Evolutionary conservation across 345 rosid species (phyloP), one percentile per base, ranked within the genome.

Genomic region (Eucalyptus melliodora): DNA sequence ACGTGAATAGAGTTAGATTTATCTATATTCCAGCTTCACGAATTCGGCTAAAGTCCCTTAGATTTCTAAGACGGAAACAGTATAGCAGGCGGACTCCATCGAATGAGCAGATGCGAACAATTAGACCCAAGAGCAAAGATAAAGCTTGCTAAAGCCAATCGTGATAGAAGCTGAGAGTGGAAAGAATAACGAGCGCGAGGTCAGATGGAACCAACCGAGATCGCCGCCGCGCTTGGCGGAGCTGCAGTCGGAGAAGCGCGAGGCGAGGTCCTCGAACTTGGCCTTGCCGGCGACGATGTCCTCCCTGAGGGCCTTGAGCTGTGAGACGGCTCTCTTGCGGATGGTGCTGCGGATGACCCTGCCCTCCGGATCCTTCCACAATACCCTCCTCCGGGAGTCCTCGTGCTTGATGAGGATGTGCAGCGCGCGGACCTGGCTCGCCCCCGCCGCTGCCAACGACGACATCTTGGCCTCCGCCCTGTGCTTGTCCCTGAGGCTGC

Each of bases 351-450:
- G 91, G 82, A 98, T 97, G 50, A 96, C 94, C 13, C 94, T 92
- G 5, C 99, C 99, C 91, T 98, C 98, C 2, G 99, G 99, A 91
- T 98, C 99, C 89, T 98, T 97, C 99, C 99, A 97, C 4, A 98
- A 98, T 2, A 98, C 98, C 93, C 95, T 96, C 91, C 99, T 92
- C 4, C 99, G 95, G 67, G 99, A 98, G 14, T 98, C 98, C 87
- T 98, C 94, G 89, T 97, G 99, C 95, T 98, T 98, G 53, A 98
- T 95, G 65, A 98, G 94, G 89, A 97, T 96, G 92, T 97, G 99
- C 47, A 99, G 96, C 2, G 99, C 99, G 91, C 94, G 94, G 6
- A 98, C 99, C 90, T 93, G 93, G 87, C 90, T 90, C 92, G 90
- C 56, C 23, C 0, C 56, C 23, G 91, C 93, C 24, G 91, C 92